Percentiles rank a stretch among this genome's conserved stretches.
phyloP scores from a whole-genome alignment of 2,329 filamentous ascomycete species.

The Phyllosticta capitalensis region DNA sequence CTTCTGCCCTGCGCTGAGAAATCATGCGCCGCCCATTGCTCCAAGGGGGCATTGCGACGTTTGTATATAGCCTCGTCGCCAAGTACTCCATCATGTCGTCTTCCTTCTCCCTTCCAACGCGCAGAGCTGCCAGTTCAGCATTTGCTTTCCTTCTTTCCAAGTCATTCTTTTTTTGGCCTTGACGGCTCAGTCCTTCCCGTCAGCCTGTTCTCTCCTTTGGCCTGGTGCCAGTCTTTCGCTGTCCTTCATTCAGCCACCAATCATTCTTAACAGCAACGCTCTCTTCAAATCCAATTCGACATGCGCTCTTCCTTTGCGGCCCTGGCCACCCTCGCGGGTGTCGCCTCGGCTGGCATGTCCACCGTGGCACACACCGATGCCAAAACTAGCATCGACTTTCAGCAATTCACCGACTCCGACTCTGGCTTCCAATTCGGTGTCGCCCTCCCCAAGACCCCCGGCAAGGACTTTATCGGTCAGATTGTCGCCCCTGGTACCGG shows the following conservation, averaged over 20 bases:
- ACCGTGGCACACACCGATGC: slow-evolving; percentile 17
- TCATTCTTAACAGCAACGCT: background rate
- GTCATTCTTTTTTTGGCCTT: slow-evolving; percentile 10
- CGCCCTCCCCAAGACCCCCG: slow-evolving; percentile 39
- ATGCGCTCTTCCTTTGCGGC: slow-evolving; percentile 5
- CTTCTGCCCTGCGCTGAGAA: slow-evolving; percentile 3
- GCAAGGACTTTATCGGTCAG: slow-evolving; percentile 47
- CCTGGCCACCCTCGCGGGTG: slow-evolving; percentile 5
- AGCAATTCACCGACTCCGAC: slow-evolving; percentile 19
- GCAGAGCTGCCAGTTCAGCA: slow-evolving; percentile 10
- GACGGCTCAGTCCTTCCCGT: slow-evolving; percentile 9
- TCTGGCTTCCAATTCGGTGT: slow-evolving; percentile 42
- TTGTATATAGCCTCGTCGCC: slow-evolving; percentile 2
- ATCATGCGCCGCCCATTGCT: slow-evolving; percentile 7
- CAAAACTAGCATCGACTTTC: slow-evolving; percentile 26
- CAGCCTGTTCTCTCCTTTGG: slow-evolving; percentile 7
- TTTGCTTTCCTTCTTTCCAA: slow-evolving; percentile 1
- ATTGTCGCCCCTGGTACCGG: slow-evolving; percentile 37
- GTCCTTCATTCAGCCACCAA: background rate
- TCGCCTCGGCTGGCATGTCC: slow-evolving; percentile 1
- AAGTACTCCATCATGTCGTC: background rate
- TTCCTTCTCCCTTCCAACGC: background rate
- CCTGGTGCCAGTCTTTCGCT: slow-evolving; percentile 5
- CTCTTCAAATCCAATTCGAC: background rate
- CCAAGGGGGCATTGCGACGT: background rate